phyloP scores from a whole-genome alignment of 495 filamentous ascomycete genomes.

The Astrocystis sublimbata region DNA sequence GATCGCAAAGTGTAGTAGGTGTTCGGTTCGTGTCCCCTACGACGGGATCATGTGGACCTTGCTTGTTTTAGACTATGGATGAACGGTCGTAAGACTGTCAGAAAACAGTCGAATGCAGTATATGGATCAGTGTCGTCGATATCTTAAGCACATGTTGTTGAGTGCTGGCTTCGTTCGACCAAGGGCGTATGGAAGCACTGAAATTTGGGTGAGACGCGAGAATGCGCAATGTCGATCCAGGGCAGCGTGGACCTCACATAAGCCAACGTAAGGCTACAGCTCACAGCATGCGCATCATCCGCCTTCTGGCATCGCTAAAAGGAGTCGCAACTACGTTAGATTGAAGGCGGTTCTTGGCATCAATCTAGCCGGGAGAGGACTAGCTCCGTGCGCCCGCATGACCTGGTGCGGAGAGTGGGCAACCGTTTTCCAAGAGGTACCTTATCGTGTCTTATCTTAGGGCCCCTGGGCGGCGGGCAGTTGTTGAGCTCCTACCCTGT shows the following conservation, averaged over 20 bases:
- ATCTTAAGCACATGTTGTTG: background rate
- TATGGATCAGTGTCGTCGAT: background rate
- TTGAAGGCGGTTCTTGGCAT: background rate
- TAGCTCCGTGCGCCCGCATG: background rate
- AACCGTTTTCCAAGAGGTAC: no score
- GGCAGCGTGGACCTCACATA: no score
- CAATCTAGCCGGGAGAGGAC: background rate
- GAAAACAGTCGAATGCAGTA: background rate
- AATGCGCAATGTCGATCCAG: background rate
- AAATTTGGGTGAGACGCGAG: no score
- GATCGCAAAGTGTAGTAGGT: conserved; percentile 20
- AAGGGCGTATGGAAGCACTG: conserved; percentile 4
- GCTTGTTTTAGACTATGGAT: no score
- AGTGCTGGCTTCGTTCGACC: background rate
- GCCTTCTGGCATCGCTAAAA: conserved; percentile 5
- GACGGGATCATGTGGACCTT: conserved; percentile 24
- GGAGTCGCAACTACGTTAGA: conserved; percentile 9
- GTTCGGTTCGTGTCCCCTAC: conserved; percentile 18
- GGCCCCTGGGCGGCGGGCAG: no score
- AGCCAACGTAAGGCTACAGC: no score
- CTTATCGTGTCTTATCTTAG: background rate
- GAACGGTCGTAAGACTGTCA: background rate
- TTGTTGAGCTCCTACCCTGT: background rate
- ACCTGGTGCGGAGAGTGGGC: background rate
- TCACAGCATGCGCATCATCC: background rate